phyloP scores from a whole-genome alignment of 345 rosid genomes.

The Eucalyptus decipiens region DNA sequence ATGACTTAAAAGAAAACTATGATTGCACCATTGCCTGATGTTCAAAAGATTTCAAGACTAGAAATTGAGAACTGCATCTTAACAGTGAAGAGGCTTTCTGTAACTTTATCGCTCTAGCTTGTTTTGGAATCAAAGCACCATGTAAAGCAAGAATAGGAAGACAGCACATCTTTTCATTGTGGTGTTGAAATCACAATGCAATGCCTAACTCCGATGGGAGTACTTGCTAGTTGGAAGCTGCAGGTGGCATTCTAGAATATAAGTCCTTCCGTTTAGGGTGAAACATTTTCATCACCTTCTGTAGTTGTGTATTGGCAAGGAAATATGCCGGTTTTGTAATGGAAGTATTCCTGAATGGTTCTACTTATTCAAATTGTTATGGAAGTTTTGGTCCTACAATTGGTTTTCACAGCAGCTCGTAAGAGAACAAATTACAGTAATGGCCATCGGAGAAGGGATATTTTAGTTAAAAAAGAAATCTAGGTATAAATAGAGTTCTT shows the following conservation, averaged over 20 bases:
- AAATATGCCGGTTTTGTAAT: background rate
- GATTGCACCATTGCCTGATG: background rate
- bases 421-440: background rate
- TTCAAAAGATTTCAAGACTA: background rate
- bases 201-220: background rate
- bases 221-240: background rate
- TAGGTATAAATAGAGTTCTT: background rate
- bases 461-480: background rate
- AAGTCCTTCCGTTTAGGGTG: background rate
- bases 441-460: background rate
- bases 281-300: background rate
- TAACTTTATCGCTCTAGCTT: background rate
- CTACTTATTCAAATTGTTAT: background rate
- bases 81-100: background rate
- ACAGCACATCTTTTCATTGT: background rate
- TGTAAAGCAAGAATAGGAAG: background rate
- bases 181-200: background rate
- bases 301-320: background rate
- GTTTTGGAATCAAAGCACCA: background rate
- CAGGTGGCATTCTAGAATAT: background rate
- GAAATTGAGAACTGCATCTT: background rate
- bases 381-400: background rate
- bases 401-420: background rate
- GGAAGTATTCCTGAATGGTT: background rate
- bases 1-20: background rate